phyloP scores from a whole-genome alignment of 805 yeast genomes.

The Blastobotrys mokoenaii region DNA sequence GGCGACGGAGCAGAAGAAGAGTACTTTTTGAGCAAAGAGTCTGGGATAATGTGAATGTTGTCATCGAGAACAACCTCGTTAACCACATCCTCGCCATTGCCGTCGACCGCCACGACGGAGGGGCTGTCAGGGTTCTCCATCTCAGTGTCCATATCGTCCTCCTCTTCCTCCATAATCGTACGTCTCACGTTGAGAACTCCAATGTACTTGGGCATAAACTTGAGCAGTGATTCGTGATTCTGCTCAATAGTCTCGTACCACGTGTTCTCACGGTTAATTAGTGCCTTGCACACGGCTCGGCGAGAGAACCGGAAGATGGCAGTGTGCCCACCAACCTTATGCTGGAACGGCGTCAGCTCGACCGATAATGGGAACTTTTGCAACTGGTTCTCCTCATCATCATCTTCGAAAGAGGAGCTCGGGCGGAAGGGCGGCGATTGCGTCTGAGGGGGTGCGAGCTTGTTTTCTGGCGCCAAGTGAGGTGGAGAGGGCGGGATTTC shows the following conservation, averaged over 20 bases:
- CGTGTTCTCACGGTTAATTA: slow-evolving; percentile 79
- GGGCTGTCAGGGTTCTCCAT: too few species aligned
- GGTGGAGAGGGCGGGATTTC: neutral
- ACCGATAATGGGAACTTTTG: slow-evolving; percentile 49
- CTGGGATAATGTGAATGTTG: slow-evolving; percentile 85
- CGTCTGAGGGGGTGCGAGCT: too few species aligned
- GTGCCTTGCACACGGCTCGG: slow-evolving; percentile 87
- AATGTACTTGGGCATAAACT: slow-evolving; percentile 87
- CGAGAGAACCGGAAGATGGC: slow-evolving; percentile 89
- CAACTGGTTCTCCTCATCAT: neutral
- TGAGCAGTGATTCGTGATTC: slow-evolving; percentile 63
- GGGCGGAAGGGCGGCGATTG: neutral
- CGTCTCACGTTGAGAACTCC: slow-evolving; percentile 92
- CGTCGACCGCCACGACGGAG: neutral
- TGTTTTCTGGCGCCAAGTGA: neutral
- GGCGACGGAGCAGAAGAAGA: slow-evolving; percentile 35
- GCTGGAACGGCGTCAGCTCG: slow-evolving; percentile 82
- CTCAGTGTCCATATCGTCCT: slow-evolving; percentile 10
- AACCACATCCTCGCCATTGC: slow-evolving; percentile 20
- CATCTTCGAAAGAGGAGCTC: neutral
- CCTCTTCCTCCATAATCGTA: slow-evolving; percentile 32
- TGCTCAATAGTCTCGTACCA: slow-evolving; percentile 89
- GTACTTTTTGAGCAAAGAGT: slow-evolving; percentile 59
- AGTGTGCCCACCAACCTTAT: slow-evolving; percentile 97
- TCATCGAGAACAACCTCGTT: slow-evolving; percentile 90